Evolutionary conservation across 1,284 basidiomycete genomes (phyloP), one percentile per base, ranked within the genome.

Genomic region (Termitomyces sp.): DNA sequence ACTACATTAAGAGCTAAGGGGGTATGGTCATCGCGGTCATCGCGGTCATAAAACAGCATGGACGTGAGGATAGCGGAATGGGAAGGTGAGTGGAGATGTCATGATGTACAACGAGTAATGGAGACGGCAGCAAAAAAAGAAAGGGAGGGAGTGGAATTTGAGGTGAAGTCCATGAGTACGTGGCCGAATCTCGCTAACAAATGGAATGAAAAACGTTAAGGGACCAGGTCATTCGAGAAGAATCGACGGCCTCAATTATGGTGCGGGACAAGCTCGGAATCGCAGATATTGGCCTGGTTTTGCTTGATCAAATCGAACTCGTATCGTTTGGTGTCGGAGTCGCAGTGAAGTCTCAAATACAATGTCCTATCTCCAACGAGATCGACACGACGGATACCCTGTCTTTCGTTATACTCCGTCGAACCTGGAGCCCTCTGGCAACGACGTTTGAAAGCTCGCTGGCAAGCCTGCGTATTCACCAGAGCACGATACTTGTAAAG

Each of bases 351-450:
- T 30, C 57, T 57, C 37, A 66, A 66, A 64, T 81, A 83, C 46
- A 78, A 57, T 14, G 71, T 72, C 21, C 61, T 67, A 3, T 78
- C 74, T 41, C 70, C 60, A 47, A 82, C 64, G 21, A 79, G 57
- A 53, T 83, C 81, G 39, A 83, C 73, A 13, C 79, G 71, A 52
- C 71, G 70, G 68, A 78, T 72, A 10, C 79, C 80, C 18, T 67
- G 59, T 24, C 59, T 55, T 54, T 69, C 64, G 51, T 77, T 72
- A 24, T 65, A 62, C 28, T 65, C 64, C 8, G 68, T 60, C 33
- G 72, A 54, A 4, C 68, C 69, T 1, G 69, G 71, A 21, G 67
- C 64, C 33, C 74, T 70, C 43, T 68, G 60, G 57, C 80, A 81
- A 33, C 82, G 72, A 45, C 73, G 67, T 30, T 65, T 61, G 57